Base-by-base conservation (phyloP, 495 filamentous ascomycete genomes). In the Massariosphaeria phaeospora region DNA sequence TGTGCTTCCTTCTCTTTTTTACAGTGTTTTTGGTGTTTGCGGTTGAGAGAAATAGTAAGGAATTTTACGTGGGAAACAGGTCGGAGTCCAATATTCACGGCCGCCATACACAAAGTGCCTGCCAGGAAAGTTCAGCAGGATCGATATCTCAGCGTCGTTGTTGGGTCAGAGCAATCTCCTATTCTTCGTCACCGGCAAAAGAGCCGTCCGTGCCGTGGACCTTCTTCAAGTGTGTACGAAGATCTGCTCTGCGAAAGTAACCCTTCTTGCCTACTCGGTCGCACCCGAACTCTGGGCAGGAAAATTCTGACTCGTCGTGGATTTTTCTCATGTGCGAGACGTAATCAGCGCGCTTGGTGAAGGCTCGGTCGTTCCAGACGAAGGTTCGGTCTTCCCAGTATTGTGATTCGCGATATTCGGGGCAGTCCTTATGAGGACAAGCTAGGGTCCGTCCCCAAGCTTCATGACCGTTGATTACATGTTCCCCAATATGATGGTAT, bases 261-360 rank as follows among this genome's bases (percentile, higher is more conserved):
- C 72, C 72, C 30, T 64, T 70, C 12, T 52, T 52, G 3, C 60
- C 67, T 18, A 66, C 39, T 41, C 66, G 61, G 27, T 69, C 63
- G 38, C 72, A 74, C 21, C 62, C 65, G 21, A 34, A n/a, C 13
- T 63, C 57, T 3, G 45, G 27, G 35, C 72, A 73, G 0, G 67
- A 61, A 40, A 62, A 71, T 8, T 55, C 33, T 5, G 66, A 67
- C 18, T 64, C 52, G 8, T 68, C 38, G 33, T 73, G 70, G n/a
- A 61, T 56, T 9, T 66, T 55, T 45, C 61, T 65, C 63, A 73
- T 61, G 42, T 74, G 72, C 29, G 64, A 63, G 9, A 35, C 61
- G 44, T 63, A 69, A 0, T 68, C 66, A 2, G 64, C 62, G 15
- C 43, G 29, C 13, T 40, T 66, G 15, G 42, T 20, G 48, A 74